Base-by-base conservation (phyloP, 306 rosid species). In the Casuarina glauca region DNA sequence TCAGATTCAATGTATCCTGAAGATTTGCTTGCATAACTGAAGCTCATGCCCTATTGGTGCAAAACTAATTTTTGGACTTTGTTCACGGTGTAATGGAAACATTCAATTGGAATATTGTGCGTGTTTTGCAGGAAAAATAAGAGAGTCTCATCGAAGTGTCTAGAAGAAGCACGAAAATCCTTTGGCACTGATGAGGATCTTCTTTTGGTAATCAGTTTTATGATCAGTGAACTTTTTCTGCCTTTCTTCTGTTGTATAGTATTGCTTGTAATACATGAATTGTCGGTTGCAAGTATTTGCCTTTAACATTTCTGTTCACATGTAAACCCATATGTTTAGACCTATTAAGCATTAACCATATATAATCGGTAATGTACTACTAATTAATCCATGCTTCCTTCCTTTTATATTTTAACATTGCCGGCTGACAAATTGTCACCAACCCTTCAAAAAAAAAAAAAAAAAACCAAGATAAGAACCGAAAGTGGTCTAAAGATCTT, bases 161-260 rank as follows among this genome's bases (percentile, higher is more conserved):
- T 95, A 60, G 91, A 93, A 85, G 97, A 90, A 87, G 94, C 97
- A 70, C 97, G 98, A 60, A 93, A 90, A 83, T 84, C 93, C 89
- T 95, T 89, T 69, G 99, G 99, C 64, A 95, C 99, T 19, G 97
- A 95, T 79, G 99, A 95, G 82, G 99, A 95, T 85, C 88, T 95
- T 86, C 91, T 95, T 71, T 82, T 95, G 94, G 97, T 95, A 92
- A 85, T 81, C 66, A 41, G 44, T 35, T 1, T 44, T 57, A 74
- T 58, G 72, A 19, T 62, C 55, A 58, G 70, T 85, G 52, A 54
- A 66, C 69, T 64, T 51, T 79, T 64, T 48, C 19, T 45, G 43
- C 74, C 35, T 45, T 35, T 61, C 57, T 70, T 16, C 42, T 72
- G 44, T 35, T 61, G 5, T 36, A 35, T 32, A 61, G 12, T 5